These are phyloP conservation scores for Tolypocladium album DNA, from an alignment of 2,329 filamentous ascomycete genomes.

Conservation along the genomic window DNA sequence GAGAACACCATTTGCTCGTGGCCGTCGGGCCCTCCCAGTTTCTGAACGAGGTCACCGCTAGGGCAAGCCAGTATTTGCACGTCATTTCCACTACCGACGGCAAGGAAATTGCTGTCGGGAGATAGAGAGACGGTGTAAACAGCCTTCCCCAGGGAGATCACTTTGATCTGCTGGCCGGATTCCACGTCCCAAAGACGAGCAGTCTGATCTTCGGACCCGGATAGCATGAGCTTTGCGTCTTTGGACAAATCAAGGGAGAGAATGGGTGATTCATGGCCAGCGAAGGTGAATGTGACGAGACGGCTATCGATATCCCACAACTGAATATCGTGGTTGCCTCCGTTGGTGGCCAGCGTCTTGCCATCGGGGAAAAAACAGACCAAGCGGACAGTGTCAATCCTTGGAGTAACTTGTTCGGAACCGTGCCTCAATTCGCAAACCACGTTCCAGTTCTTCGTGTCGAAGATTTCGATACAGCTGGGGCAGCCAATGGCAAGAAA, in stretches of 20 bases:
- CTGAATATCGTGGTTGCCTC: background rate
- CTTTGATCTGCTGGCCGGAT: background rate
- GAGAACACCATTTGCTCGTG: background rate
- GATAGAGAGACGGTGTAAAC: background rate
- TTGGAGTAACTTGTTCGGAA: background rate
- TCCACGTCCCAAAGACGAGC: background rate
- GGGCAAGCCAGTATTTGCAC: background rate
- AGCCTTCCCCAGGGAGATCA: background rate
- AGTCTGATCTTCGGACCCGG: background rate
- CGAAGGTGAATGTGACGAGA: background rate
- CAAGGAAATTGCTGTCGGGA: background rate
- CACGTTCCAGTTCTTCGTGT: background rate
- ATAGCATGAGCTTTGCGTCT: background rate
- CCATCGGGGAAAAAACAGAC: background rate
- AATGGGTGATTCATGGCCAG: background rate
- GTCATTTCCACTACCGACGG: background rate
- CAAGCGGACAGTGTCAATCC: background rate
- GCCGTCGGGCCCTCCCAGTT: background rate
- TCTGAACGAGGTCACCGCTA: background rate
- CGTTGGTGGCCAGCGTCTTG: background rate
- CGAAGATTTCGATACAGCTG: background rate
- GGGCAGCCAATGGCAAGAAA: background rate
- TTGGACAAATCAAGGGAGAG: background rate
- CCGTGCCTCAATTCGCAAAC: background rate
- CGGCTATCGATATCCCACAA: background rate